These are phyloP conservation scores for Secale cereale DNA, from an alignment of 176 grass and related monocot genomes.

Conservation along the genomic window DNA sequence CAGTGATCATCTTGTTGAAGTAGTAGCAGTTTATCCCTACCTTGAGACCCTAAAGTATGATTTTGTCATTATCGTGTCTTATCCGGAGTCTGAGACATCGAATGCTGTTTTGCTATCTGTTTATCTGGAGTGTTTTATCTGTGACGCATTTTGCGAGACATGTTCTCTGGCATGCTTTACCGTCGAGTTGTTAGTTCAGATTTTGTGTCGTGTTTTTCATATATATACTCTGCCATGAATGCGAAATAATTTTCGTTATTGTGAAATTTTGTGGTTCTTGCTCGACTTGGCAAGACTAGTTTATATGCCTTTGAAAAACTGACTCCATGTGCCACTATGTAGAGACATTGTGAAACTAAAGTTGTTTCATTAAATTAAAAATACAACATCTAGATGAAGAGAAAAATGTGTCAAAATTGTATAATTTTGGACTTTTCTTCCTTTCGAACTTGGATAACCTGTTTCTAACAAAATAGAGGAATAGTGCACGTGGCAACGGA, in stretches of 20 bases:
- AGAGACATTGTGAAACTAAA: no score
- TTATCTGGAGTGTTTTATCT: neutral
- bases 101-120: slow-evolving; percentile 14
- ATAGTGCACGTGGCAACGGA: no score
- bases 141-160: neutral
- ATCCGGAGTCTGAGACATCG: neutral
- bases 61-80: slow-evolving; percentile 12
- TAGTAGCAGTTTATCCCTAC: neutral
- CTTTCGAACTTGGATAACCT: no score
- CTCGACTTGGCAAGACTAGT: no score
- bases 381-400: no score
- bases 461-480: no score
- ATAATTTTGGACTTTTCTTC: no score
- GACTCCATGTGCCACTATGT: no score
- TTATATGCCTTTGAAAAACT: no score
- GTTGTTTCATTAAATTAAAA: no score
- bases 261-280: no score
- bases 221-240: neutral
- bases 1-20: slow-evolving; percentile 41
- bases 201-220: neutral
- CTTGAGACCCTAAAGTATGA: neutral
- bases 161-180: neutral
- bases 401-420: no score
- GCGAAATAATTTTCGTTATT: neutral
- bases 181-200: neutral